Conservation (phyloP, 192 early-diverging fungal genomes). For the Linnemannia zychae region DNA sequence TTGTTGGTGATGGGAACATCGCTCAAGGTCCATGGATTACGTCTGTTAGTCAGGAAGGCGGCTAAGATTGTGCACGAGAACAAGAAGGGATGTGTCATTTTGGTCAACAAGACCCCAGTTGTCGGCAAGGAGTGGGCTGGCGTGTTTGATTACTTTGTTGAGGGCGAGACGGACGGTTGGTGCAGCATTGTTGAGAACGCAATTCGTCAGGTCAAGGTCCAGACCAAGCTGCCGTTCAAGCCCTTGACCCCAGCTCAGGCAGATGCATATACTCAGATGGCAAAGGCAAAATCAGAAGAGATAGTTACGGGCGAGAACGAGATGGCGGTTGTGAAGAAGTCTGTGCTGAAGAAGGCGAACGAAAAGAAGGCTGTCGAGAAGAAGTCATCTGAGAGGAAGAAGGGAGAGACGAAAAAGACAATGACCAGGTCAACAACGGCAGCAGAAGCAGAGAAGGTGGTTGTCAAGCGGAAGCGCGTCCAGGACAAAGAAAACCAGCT, state of each 20-base stretch:
- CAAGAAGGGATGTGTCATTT: constrained; percentile 70
- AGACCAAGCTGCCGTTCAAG: constrained; percentile 50
- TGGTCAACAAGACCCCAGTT: constrained; percentile 81
- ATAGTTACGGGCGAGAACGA: background rate
- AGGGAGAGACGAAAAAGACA: background rate
- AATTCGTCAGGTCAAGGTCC: constrained; percentile 52
- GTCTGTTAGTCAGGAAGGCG: constrained; percentile 79
- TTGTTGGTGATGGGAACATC: constrained; percentile 93
- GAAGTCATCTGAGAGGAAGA: background rate
- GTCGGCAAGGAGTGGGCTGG: constrained; percentile 80
- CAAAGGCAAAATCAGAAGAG: background rate
- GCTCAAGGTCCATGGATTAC: constrained; percentile 85
- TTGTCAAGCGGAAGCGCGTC: constrained; percentile 13
- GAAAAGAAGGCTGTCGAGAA: background rate
- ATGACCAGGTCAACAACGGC: background rate
- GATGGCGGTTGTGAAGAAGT: background rate
- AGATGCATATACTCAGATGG: constrained; percentile 21
- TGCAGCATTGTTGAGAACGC: constrained; percentile 57
- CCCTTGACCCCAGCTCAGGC: constrained; percentile 24
- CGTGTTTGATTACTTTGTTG: constrained; percentile 84
- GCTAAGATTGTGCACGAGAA: constrained; percentile 71
- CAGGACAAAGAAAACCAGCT: constrained; percentile 43
- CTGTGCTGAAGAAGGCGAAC: background rate
- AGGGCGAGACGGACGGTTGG: constrained; percentile 79
- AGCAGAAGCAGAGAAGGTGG: background rate